Percentiles rank a stretch among this genome's conserved stretches.
These are phyloP conservation scores for Pestalotiopsis sp. DNA, from an alignment of 2,329 filamentous ascomycete species.

Conservation along the genomic window DNA sequence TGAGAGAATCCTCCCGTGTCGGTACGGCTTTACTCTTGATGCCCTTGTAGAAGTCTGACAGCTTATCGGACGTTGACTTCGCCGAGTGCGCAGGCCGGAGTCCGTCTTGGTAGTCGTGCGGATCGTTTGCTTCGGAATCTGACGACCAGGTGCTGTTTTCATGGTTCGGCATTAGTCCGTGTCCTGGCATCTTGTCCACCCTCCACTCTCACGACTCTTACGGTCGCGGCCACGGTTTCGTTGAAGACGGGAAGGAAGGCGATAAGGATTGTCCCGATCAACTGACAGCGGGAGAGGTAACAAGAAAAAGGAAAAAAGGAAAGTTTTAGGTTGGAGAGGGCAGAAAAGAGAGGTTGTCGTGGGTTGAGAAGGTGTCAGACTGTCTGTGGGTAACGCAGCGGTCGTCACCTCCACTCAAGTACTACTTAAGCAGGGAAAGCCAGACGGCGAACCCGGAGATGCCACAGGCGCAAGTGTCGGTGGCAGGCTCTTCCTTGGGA, in stretches of 20 bases:
- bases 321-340: not conserved
- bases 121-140: constrained; percentile 41
- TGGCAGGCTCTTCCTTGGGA: not conserved
- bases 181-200: constrained; percentile 24
- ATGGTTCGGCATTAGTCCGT: constrained; percentile 30
- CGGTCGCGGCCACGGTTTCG: not conserved
- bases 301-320: not conserved
- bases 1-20: constrained; percentile 43
- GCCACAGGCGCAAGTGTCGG: not conserved
- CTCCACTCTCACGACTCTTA: constrained; percentile 14
- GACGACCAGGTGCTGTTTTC: constrained; percentile 34
- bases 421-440: not conserved
- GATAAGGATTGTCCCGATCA: not conserved
- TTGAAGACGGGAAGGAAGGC: not conserved
- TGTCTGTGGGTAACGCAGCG: constrained; percentile 8
- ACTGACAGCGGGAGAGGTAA: not conserved
- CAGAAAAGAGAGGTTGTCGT: not conserved
- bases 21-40: constrained; percentile 47
- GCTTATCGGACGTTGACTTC: constrained; percentile 47
- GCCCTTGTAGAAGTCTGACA: constrained; percentile 54
- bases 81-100: constrained; percentile 30
- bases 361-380: not conserved
- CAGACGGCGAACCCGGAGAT: constrained; percentile 7
- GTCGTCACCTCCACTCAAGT: constrained; percentile 7
- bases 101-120: constrained; percentile 22